Evolutionary conservation across 2,329 filamentous ascomycete species (phyloP).

Genomic region (Aspergillus intermedius): DNA sequence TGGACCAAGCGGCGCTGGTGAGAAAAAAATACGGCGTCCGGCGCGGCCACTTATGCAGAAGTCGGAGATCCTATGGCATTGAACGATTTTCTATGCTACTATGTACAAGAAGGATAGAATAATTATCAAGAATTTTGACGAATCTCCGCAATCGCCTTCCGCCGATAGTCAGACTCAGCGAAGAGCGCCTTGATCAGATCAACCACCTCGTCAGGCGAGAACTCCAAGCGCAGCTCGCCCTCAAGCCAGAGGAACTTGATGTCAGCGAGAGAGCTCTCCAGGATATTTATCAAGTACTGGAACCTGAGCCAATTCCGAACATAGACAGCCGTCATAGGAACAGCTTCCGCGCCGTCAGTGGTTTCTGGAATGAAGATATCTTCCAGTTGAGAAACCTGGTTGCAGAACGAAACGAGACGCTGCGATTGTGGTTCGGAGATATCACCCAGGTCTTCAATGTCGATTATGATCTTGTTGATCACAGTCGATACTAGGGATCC

Average conservation of each 20-base stretch:
- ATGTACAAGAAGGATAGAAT: not conserved
- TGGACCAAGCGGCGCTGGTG: conserved; percentile 22
- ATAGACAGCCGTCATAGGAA: conserved; percentile 55
- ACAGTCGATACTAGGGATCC: conserved; percentile 54
- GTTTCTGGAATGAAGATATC: conserved; percentile 49
- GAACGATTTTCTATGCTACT: not conserved
- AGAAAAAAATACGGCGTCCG: conserved; percentile 37
- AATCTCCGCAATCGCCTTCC: conserved; percentile 54
- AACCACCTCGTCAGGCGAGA: conserved; percentile 55
- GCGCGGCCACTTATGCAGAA: conserved; percentile 35
- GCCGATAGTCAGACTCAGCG: conserved; percentile 54
- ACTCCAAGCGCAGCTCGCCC: conserved; percentile 57
- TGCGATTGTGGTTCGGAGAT: conserved; percentile 59
- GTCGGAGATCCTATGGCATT: conserved; percentile 21
- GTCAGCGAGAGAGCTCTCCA: conserved; percentile 57
- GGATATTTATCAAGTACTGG: conserved; percentile 57
- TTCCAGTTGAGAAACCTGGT: conserved; percentile 49
- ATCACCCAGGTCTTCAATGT: conserved; percentile 57
- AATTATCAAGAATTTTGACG: conserved; percentile 18
- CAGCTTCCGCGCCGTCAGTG: conserved; percentile 25
- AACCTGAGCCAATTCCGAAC: conserved; percentile 60
- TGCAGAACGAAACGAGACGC: conserved; percentile 52
- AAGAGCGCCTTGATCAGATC: conserved; percentile 60
- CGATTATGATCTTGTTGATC: conserved; percentile 54
- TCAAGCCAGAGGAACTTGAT: conserved; percentile 61